Base-by-base conservation (phyloP, 2,329 filamentous ascomycete species). In the Alternaria triticimaculans region DNA sequence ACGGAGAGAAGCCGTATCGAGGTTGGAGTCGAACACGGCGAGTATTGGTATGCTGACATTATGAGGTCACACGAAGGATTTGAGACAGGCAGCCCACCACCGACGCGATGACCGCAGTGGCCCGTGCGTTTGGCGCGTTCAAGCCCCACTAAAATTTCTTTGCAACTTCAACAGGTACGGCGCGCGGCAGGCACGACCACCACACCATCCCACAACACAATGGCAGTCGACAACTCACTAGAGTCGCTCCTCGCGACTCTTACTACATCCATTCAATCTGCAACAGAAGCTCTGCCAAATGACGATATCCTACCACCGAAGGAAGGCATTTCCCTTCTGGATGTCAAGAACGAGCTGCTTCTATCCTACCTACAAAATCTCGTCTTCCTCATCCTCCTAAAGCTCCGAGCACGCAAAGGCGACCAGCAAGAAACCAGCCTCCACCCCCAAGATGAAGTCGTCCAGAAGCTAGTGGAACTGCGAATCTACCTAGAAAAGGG, bases 311-410 rank as follows among this genome's bases (percentile, higher is more conserved):
- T 91, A 53, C 88, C 92, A n/a, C 90, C 92, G 2, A 86, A 90
- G 68, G 89, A 97, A 73, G 95, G 96, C 76, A 96, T 99, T 62
- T 97, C 96, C 0, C 88, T 99, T 1, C 90, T 99, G 74, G 94
- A 98, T 77, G 89, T 93, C 68, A 99, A 99, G 83, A 98, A 96
- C 81, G 96, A 99, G 78, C 87, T 99, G n/a, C 89, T 99, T 18
- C 89, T 99, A 43, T 95, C 95, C 5, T 99, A 99, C 81, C 86
- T 99, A 0, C 95, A 99, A 75, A 96, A 97, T 74, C 88, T 98
- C 5, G 92, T 96, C 48, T 97, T 97, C 72, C 84, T 97, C 44
- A 91, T 97, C 48, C 84, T 97, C 2, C 81, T 96, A 41, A 95
- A 96, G 75, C 81, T 98, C 20, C 89, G 71, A 70, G 82, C 71